A percentile compares a stretch with the other conserved stretches of the same genome.
Conservation (phyloP, 352 stramenopile species). For the Phytophthora hybrid region DNA sequence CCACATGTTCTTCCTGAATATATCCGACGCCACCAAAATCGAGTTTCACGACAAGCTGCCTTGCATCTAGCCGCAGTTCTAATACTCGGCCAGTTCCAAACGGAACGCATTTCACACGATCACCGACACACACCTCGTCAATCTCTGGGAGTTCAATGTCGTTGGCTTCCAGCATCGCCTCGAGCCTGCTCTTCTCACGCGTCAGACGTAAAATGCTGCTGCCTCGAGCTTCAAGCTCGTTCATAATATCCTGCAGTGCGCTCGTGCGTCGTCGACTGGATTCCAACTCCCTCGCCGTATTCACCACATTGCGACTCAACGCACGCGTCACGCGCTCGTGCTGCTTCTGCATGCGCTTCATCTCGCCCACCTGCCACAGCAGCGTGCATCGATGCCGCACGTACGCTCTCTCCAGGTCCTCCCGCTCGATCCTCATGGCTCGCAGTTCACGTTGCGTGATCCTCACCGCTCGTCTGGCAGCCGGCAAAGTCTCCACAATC, state of each 20-base stretch:
- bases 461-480: constrained; percentile 70
- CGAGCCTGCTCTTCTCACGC: constrained; percentile 71
- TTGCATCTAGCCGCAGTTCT: constrained; percentile 48
- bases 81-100: constrained; percentile 58
- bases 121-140: constrained; percentile 69
- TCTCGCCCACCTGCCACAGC: constrained; percentile 70
- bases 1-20: constrained; percentile 66
- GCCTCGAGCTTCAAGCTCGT: constrained; percentile 70
- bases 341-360: constrained; percentile 78
- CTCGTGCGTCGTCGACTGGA: constrained; percentile 77
- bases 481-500: constrained; percentile 74
- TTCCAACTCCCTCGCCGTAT: constrained; percentile 65
- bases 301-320: constrained; percentile 53
- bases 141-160: constrained; percentile 58
- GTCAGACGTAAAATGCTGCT: constrained; percentile 60
- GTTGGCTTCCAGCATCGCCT: constrained; percentile 56
- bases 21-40: constrained; percentile 52
- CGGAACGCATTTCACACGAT: constrained; percentile 53
- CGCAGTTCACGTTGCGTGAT: constrained; percentile 78
- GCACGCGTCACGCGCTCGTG: constrained; percentile 65
- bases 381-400: constrained; percentile 72
- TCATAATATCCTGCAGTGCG: constrained; percentile 85
- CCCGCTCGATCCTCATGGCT: constrained; percentile 73
- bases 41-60: constrained; percentile 58
- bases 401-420: constrained; percentile 81